Evolutionary conservation across 148 eudicot genomes (phyloP).

Genomic region (Vaccinium vitisidaea): DNA sequence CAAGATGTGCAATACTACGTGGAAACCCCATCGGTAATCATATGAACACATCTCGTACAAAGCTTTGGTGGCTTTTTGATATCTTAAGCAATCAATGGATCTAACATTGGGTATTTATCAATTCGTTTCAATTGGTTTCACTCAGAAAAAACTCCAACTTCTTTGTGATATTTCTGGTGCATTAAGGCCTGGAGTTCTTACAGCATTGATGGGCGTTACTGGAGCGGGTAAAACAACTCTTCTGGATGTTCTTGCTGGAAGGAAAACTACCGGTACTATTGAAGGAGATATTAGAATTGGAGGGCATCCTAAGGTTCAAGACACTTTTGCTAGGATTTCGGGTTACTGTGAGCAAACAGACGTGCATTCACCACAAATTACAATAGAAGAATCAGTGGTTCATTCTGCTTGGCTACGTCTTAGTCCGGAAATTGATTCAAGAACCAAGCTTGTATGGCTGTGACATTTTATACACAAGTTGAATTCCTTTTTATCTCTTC

Average conservation of each 20-base stretch:
- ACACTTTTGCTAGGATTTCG: slow-evolving; percentile 70
- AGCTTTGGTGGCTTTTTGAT: neutral
- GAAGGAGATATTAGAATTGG: slow-evolving; percentile 73
- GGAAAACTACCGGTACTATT: slow-evolving; percentile 70
- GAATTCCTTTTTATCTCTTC: slow-evolving; percentile 1
- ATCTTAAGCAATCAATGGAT: neutral
- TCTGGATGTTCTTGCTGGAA: slow-evolving; percentile 78
- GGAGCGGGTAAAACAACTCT: slow-evolving; percentile 98
- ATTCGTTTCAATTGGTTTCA: slow-evolving; percentile 33
- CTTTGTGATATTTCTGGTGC: slow-evolving; percentile 64
- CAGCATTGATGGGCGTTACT: slow-evolving; percentile 84
- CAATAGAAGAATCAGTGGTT: slow-evolving; percentile 67
- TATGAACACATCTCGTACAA: neutral
- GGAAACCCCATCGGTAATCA: slow-evolving; percentile 59
- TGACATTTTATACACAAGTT: neutral
- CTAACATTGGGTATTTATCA: neutral
- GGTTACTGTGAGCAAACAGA: slow-evolving; percentile 90
- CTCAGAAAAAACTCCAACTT: slow-evolving; percentile 56
- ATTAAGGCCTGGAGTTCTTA: slow-evolving; percentile 73
- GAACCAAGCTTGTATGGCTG: slow-evolving; percentile 49
- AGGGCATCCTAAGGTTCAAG: slow-evolving; percentile 70
- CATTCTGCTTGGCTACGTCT: slow-evolving; percentile 89
- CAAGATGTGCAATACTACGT: slow-evolving; percentile 67
- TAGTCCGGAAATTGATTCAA: slow-evolving; percentile 52
- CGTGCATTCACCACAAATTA: slow-evolving; percentile 75